phyloP scores from a whole-genome alignment of 345 rosid species.

The Euphorbia tirucalli region DNA sequence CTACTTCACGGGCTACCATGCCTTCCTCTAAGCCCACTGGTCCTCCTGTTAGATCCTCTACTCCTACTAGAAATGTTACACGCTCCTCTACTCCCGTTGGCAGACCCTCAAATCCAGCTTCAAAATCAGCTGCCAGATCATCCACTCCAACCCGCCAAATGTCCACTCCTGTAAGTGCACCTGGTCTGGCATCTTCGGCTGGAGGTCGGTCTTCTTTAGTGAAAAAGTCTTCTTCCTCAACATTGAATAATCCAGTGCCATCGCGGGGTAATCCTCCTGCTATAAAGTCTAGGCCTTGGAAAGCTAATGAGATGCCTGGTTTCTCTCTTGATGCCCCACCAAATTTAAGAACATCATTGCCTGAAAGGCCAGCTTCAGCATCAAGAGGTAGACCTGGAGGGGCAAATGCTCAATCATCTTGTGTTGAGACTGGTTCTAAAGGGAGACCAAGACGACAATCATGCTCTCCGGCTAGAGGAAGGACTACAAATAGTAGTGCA shows the following conservation, averaged over 20 bases:
- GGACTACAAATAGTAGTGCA: slow-evolving; percentile 7
- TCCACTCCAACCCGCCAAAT: slow-evolving; percentile 24
- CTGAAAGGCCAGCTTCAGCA: slow-evolving; percentile 34
- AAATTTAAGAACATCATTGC: slow-evolving; percentile 26
- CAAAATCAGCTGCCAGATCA: slow-evolving; percentile 36
- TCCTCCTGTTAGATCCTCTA: slow-evolving; percentile 43
- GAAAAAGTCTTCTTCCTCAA: slow-evolving; percentile 31
- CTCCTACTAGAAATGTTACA: slow-evolving; percentile 43
- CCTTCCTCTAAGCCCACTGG: slow-evolving; percentile 43
- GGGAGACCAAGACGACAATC: slow-evolving; percentile 28
- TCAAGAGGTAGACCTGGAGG: slow-evolving; percentile 24
- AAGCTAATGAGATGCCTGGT: slow-evolving; percentile 29
- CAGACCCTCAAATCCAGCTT: slow-evolving; percentile 37
- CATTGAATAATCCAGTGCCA: slow-evolving; percentile 21
- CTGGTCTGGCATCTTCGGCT: slow-evolving; percentile 28
- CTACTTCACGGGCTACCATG: slow-evolving; percentile 22
- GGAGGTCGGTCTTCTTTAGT: slow-evolving; percentile 45
- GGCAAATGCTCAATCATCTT: slow-evolving; percentile 31
- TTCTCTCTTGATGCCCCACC: slow-evolving; percentile 33
- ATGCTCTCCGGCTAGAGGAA: slow-evolving; percentile 28
- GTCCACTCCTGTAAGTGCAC: slow-evolving; percentile 17
- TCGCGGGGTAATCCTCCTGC: slow-evolving; percentile 29
- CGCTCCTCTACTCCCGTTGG: slow-evolving; percentile 50
- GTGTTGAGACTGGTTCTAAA: slow-evolving; percentile 36
- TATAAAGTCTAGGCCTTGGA: slow-evolving; percentile 28